Evolutionary conservation across 2,329 filamentous ascomycete species (phyloP), one percentile per base, ranked within the genome.

Genomic region (Paramyrothecium roridum): DNA sequence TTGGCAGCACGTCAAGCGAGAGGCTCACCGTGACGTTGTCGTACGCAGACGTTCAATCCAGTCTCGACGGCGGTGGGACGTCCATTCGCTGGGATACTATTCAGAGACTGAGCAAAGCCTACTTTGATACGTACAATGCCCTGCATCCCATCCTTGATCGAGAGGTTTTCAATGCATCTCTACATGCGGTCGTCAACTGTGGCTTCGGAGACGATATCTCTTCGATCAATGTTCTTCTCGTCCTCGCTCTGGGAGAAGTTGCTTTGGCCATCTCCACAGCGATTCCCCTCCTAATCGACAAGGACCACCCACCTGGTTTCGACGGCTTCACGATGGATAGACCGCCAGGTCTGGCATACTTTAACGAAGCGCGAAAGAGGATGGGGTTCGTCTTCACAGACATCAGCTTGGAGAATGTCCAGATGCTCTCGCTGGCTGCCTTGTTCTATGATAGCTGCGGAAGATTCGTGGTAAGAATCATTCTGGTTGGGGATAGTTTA

Each of bases 341-440:
- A 19, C 83, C 83, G 2, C 84, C 84, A 0, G 84, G 84, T 1
- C 65, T 87, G 3, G 74, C 75, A 1, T 75, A 85, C 37, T 87
- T 86, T 68, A 87, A 87, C 58, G 84, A 86, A 66, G 84, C 83
- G 17, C 75, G 84, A 52, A 78, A 77, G 56, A 74, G 82, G n/a
- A 75, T 86, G 63, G 84, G 84, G 0, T 85, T 85, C 63, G 74
- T 79, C 11, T 63, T 80, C 53, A 79, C 79, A 2, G 77, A 82
- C 22, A 82, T 77, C 62, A 82, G 76, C 51, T 66, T 87, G 23
- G 82, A 85, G 60, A 84, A 81, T 56, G 75, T 86, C 8, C 84
- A 87, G 61, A 78, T 84, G 48, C 78, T 80, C 61, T 73, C 83
- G 8, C 70, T 87, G 26, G 76, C 81, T 55, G 81, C 81, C 10